These are phyloP conservation scores for Thalassiosira oceanica DNA, from an alignment of 352 stramenopile genomes.

Conservation along the genomic window DNA sequence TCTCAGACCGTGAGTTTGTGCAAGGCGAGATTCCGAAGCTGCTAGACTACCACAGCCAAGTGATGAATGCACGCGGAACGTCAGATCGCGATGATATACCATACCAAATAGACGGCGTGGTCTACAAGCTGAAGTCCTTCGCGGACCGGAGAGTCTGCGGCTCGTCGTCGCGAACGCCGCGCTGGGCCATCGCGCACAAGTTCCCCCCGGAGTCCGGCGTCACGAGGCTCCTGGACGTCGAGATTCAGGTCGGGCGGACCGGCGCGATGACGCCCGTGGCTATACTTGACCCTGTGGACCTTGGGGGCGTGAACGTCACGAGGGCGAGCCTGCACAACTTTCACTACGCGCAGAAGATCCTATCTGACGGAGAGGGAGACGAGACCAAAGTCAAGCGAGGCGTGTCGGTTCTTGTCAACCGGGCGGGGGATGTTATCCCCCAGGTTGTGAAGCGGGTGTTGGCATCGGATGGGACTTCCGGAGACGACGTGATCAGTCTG, in stretches of 20 bases:
- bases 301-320: conserved; percentile 54
- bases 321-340: conserved; percentile 83
- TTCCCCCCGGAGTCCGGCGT: conserved; percentile 70
- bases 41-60: conserved; percentile 62
- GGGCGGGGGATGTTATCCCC: conserved; percentile 80
- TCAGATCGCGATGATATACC: conserved; percentile 38
- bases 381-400: conserved; percentile 19
- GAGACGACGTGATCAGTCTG: conserved; percentile 44
- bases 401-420: conserved; percentile 60
- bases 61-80: too few species aligned
- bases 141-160: conserved; percentile 44
- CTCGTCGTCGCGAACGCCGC: conserved; percentile 68
- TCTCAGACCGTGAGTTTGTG: conserved; percentile 10
- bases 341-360: conserved; percentile 58
- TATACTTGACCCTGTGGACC: conserved; percentile 75
- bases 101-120: conserved; percentile 83
- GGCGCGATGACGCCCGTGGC: conserved; percentile 84
- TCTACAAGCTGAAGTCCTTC: conserved; percentile 81
- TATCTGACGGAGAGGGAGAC: conserved; percentile 22
- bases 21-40: conserved; percentile 43
- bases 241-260: conserved; percentile 80
- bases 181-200: conserved; percentile 85
- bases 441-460: conserved; percentile 66
- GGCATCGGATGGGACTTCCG: conserved; percentile 10
- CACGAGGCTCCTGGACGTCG: conserved; percentile 68